Percentiles rank a stretch among this genome's conserved stretches.
Conservation (phyloP, 345 rosid genomes). For the Hibiscus trionum region DNA sequence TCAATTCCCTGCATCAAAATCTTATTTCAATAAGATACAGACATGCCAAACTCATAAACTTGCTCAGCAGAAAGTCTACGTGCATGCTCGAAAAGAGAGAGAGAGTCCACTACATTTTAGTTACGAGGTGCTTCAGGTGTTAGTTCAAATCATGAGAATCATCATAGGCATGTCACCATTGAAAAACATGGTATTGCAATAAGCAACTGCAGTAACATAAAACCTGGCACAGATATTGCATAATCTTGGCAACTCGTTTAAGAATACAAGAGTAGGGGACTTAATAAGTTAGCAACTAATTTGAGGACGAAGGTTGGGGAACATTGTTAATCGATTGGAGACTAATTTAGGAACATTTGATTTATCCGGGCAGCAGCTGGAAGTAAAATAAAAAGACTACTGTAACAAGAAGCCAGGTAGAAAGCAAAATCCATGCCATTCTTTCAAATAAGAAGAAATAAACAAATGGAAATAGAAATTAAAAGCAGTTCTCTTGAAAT, state of each 20-base stretch:
- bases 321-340: neutral
- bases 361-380: neutral
- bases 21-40: slow-evolving; percentile 10
- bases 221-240: neutral
- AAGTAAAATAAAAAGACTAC: neutral
- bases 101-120: neutral
- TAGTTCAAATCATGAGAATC: neutral
- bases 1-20: slow-evolving; percentile 69
- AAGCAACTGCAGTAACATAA: neutral
- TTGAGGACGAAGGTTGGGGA: neutral
- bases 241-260: neutral
- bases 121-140: neutral
- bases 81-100: neutral
- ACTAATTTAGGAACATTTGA: neutral
- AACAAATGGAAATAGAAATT: neutral
- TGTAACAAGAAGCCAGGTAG: neutral
- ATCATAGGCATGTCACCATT: neutral
- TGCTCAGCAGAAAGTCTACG: neutral
- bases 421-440: neutral
- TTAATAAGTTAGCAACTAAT: neutral
- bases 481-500: neutral
- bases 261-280: neutral
- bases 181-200: neutral
- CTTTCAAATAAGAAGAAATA: neutral
- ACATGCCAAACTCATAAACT: neutral